Evolutionary conservation across 2,329 filamentous ascomycete species (phyloP), one percentile per base, ranked within the genome.

Genomic region (Rasamsonia emersonii): DNA sequence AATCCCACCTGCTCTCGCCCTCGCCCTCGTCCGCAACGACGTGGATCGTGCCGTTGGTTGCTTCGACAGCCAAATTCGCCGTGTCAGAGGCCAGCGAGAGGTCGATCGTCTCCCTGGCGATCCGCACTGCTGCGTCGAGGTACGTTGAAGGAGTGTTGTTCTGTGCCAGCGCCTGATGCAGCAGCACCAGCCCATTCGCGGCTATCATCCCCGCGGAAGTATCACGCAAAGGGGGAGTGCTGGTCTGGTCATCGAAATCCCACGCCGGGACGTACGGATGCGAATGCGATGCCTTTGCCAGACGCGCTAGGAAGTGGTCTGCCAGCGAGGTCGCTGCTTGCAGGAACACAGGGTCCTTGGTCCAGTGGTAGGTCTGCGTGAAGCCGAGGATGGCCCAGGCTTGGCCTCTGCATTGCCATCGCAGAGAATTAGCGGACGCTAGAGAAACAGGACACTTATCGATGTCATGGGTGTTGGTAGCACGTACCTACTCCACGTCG

Each of bases 131-230:
- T n/a, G 27, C 18, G 3, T 36, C 33, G 7, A 38, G 25, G 33
- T 42, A 42, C 8, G 19, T 21, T n/a, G n/a, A n/a, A n/a, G n/a
- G n/a, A 30, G 11, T 26, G 7, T 30, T 32, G 4, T 32, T 14
- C n/a, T 35, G 13, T 9, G 35, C 11, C 9, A 47, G 33, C n/a
- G 27, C 28, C 33, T 42, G 39, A 3, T 43, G 36, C 3, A 49
- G 28, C 3, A 49, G 41, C 8, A 65, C 30, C 1, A 66, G 24
- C 0, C 62, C 62, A 37, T 65, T 64, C 1, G 60, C 61, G 1
- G 61, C 55, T 24, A 65, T 57, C 4, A 64, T 52, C 0, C 58
- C 62, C 3, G 62, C 62, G 0, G 58, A 63, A 0, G 57, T 56
- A 27, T 66, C 62, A 11, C 61, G 40, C 23, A 30, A 30, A 45